A percentile compares a stretch with the other conserved stretches of the same genome.
These are phyloP conservation scores for Quercus dentata DNA, from an alignment of 306 rosid genomes.

Conservation along the genomic window DNA sequence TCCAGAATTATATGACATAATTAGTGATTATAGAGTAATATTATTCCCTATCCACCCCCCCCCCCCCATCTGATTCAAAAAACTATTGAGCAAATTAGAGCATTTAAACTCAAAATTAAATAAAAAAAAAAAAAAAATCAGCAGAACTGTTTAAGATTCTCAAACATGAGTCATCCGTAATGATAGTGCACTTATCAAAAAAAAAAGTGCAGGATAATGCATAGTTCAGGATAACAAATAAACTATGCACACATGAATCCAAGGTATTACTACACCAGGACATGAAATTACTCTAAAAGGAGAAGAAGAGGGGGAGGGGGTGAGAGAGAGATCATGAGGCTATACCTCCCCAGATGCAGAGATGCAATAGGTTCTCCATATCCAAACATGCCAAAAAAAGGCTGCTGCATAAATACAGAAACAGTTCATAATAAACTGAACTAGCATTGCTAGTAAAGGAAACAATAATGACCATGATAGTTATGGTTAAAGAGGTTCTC, in stretches of 20 bases:
- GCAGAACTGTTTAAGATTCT: background rate
- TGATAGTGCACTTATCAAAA: background rate
- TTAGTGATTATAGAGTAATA: background rate
- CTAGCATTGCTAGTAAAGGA: background rate
- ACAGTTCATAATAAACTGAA: background rate
- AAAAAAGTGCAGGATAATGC: background rate
- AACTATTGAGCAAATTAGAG: background rate
- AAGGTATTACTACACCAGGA: background rate
- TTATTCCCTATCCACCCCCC: background rate
- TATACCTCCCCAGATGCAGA: constrained; percentile 64
- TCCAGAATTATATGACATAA: background rate
- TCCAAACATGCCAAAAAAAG: constrained; percentile 71
- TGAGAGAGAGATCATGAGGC: background rate
- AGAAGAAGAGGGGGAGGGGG: too few species aligned
- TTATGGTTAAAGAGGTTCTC: too few species aligned
- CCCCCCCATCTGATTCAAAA: background rate
- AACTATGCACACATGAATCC: background rate
- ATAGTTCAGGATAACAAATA: background rate
- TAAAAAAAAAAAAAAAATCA: background rate
- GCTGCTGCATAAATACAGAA: constrained; percentile 36
- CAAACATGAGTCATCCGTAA: background rate
- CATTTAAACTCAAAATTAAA: too few species aligned
- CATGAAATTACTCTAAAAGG: background rate
- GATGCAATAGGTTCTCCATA: constrained; percentile 64
- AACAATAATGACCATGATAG: background rate